Evolutionary conservation across 106 monocot species (phyloP).

Genomic region (Gastrodia elata): DNA sequence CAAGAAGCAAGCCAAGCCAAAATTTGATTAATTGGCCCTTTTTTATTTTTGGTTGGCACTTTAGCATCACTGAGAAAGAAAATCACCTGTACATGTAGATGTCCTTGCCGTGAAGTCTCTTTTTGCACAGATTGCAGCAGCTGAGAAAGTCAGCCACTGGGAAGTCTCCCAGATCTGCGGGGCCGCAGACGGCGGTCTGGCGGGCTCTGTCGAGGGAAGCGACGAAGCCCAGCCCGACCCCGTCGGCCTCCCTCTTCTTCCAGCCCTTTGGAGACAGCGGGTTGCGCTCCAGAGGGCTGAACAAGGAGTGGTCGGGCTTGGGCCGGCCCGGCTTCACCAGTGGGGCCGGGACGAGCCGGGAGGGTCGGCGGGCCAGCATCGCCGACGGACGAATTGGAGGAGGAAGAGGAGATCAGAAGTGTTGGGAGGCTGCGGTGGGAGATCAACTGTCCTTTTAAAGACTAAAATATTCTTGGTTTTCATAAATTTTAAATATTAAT

Average conservation of each 20-base stretch:
- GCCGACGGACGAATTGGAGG: background rate
- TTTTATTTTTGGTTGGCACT: background rate
- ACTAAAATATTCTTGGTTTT: too few species aligned
- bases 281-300: conserved; percentile 51
- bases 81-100: conserved; percentile 63
- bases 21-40: too few species aligned
- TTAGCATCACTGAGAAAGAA: background rate
- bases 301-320: background rate
- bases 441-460: conserved; percentile 2
- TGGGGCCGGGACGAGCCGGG: background rate
- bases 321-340: background rate
- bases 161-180: background rate
- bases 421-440: background rate
- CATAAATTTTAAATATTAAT: too few species aligned
- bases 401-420: background rate
- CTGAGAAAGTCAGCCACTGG: conserved; percentile 37
- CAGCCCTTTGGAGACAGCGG: conserved; percentile 49
- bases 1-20: too few species aligned
- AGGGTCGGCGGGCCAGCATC: background rate
- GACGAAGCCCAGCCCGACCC: conserved; percentile 69
- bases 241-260: conserved; percentile 66
- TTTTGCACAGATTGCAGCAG: conserved; percentile 47
- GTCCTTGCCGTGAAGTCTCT: conserved; percentile 53
- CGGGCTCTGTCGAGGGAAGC: conserved; percentile 30
- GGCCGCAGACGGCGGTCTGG: background rate